Base-by-base conservation (phyloP, 352 stramenopile genomes). In the Globisporangium radiosum region DNA sequence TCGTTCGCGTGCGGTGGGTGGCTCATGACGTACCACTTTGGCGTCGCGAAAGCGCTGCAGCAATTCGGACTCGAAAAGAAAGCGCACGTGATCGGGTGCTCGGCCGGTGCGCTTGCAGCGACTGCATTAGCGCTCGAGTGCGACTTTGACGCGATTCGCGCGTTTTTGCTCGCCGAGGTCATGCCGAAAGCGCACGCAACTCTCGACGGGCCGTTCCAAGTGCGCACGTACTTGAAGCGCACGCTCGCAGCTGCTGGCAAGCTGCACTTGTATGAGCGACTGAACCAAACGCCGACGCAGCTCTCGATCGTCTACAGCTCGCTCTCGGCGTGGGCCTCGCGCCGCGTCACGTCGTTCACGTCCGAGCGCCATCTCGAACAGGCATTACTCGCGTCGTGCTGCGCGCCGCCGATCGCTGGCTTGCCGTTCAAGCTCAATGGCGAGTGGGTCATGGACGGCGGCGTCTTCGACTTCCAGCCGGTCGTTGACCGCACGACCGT, bases 21-120 rank as follows among this genome's bases (percentile, higher is more conserved):
- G 79, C 82, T 96, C 62, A 95, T 94, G 65, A 88, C 88, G 78
- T 95, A 94, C 67, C 65, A 88, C 17, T 94, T 96, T 49, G 87
- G 87, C 48, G 85, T 95, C 37, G 82, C 82, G 59, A 92, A 95
- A 60, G 83, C 83, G 17, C 72, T 96, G 25, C 84, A 96, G 54
- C 59, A 94, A 59, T 75, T 76, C 60, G 75, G 80, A 36, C 60
- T 94, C 25, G 78, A 91, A 54, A 66, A 68, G 11, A 38, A 78
- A 39, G 72, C 81, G 39, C 73, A 70, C n/a, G 64, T 91, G 39
- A 92, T 93, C 47, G 86, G 86, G 39, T 91, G 79, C 62, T 93
- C 81, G 14, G 87, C 82, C 14, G 86, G 86, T 15, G 78, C 87
- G 17, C 63, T 94, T 9, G 74, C 83, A 7, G 81, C 82, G 14